Base-by-base conservation (phyloP, 2,329 filamentous ascomycete species). In the Hypoxylon sp. region DNA sequence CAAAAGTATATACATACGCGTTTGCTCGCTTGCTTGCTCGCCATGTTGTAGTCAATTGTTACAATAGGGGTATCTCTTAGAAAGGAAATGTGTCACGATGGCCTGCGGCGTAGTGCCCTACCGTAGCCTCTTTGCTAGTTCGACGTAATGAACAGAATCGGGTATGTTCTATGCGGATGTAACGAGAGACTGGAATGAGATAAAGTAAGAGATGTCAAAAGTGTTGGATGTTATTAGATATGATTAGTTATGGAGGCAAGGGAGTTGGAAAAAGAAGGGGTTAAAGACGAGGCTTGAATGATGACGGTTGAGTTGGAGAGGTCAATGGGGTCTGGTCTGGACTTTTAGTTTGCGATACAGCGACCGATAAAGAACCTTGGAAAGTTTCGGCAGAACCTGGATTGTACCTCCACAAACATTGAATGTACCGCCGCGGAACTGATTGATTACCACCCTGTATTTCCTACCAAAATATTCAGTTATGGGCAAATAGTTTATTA, bases 1-100 rank as follows among this genome's bases (percentile, higher is more conserved):
- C 28, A 30, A 48, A 17, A 55, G 19, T 25, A 36, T 36, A 36
- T 46, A 79, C 87, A 73, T 82, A 90, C 90, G 77, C 91, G 87
- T 82, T 91, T 93, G 80, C 89, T 89, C 19, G 91, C 90, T 72
- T 90, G 89, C 78, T 89, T 90, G 75, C 88, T 92, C 55, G 91
- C 90, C 90, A 93, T 93, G 70, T 63, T 78, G 61, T 21, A 4
- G 58, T 60, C 19, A 36, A 30, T 53, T 66, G 28, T 55, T 14
- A 43, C 25, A 1, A 23, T 25, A 21, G 46, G 50, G 50, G 59
- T 53, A 51, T 56, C 51, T 64, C 53, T 62, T 19, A 50, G 46
- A 62, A 65, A 71, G 58, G 63, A 71, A 71, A 67, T 63, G 55
- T 49, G 69, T 70, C 66, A 65, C 66, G 56, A 67, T 45, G 60